Percentiles rank a stretch among this genome's conserved stretches.
Conservation (phyloP, 352 stramenopile species). For the Globisporangium paddicum region DNA sequence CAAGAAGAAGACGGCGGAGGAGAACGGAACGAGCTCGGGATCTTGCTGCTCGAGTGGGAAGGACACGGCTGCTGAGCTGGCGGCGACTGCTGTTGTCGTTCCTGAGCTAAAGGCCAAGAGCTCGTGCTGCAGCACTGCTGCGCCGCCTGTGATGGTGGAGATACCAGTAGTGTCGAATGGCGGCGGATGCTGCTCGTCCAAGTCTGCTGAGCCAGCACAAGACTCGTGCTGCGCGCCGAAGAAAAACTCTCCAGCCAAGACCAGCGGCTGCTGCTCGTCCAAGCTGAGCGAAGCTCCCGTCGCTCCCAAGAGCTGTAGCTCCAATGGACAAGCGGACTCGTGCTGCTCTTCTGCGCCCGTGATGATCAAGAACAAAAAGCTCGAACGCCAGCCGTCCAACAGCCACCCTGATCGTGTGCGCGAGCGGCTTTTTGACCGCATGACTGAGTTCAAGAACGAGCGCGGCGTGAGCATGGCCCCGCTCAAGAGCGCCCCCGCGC, state of each 20-base stretch:
- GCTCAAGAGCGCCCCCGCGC: not conserved
- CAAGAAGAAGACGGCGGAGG: not conserved
- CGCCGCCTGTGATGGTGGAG: not conserved
- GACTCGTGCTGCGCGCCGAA: slow-evolving; percentile 7
- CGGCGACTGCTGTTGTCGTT: not conserved
- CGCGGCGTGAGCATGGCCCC: slow-evolving; percentile 16
- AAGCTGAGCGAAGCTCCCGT: not conserved
- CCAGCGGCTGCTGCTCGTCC: not conserved
- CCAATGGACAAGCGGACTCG: not conserved
- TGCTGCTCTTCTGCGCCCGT: slow-evolving; percentile 3
- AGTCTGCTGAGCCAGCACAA: slow-evolving; percentile 4
- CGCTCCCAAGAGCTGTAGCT: not conserved
- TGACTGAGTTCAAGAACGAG: slow-evolving; percentile 31
- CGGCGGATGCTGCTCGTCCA: slow-evolving; percentile 13
- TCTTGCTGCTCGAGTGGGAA: not conserved
- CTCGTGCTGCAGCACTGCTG: not conserved
- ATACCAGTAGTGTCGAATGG: not conserved
- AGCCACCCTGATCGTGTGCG: slow-evolving; percentile 11
- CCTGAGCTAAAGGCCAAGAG: not conserved
- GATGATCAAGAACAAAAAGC: not conserved
- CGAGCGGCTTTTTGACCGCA: slow-evolving; percentile 34
- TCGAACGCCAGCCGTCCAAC: slow-evolving; percentile 2
- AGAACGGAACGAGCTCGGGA: not conserved
- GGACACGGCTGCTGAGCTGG: not conserved
- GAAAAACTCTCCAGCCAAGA: not conserved